These are phyloP conservation scores for Ophiostoma ips DNA, from an alignment of 2,329 filamentous ascomycete species.

Conservation along the genomic window DNA sequence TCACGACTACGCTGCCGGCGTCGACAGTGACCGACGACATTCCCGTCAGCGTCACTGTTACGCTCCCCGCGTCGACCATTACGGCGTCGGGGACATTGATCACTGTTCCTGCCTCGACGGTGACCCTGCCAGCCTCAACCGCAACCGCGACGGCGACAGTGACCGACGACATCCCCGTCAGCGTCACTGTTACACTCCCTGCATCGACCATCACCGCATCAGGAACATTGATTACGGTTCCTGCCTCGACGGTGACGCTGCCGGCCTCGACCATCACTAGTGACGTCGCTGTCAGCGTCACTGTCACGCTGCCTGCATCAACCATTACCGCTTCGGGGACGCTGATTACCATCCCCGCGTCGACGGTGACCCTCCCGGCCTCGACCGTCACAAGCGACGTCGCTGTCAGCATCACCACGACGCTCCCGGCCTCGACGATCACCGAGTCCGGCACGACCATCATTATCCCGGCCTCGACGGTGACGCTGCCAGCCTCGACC, in stretches of 20 bases:
- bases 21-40: conserved; percentile 4
- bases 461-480: conserved; percentile 8
- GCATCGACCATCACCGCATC: conserved; percentile 1
- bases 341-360: no score
- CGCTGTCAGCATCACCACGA: background rate
- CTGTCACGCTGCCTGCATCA: conserved; percentile 9
- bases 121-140: no score
- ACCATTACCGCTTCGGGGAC: background rate
- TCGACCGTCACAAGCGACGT: background rate
- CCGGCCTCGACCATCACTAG: conserved; percentile 1
- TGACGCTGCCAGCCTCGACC: conserved; percentile 9
- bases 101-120: no score
- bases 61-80: background rate
- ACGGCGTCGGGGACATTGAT: no score
- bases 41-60: background rate
- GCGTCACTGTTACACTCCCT: conserved; percentile 5
- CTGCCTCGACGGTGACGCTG: conserved; percentile 1
- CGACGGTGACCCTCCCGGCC: conserved; percentile 6
- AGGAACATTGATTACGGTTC: background rate
- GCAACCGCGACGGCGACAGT: conserved; percentile 8
- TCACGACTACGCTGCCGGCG: conserved; percentile 6
- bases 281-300: background rate
- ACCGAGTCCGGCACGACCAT: background rate
- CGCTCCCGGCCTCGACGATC: conserved; percentile 7
- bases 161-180: no score